Base-by-base conservation (phyloP, 495 filamentous ascomycete genomes). In the Glonium stellatum region DNA sequence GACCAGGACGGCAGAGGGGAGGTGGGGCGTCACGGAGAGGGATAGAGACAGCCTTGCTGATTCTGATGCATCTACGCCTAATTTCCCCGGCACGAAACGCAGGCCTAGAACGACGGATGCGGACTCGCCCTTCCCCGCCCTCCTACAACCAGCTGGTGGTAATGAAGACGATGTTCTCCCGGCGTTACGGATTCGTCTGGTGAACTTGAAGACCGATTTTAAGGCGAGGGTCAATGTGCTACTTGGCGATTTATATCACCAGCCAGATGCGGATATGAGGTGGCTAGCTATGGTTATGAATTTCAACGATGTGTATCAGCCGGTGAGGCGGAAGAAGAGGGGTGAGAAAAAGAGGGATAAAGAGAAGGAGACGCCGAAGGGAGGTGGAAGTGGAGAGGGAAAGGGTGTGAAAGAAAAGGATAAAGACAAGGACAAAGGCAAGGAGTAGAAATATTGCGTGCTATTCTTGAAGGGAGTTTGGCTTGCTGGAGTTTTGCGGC, bases 281-380 rank as follows among this genome's bases (percentile, higher is more conserved):
- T 95, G 97, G 76, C 76, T 99, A 60, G 95, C 87, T 10, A 89
- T 96, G 50, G 88, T 92, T 21, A 95, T 99, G 90, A 99, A 97
- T 70, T 99, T 99, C 70, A 99, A 99, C 72, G 92, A 97, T 72
- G 89, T 96, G 8, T 97, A 97, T 73, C 79, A 87, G 71, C 87
- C 88, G 3, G 80, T 82, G 47, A 79, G 83, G 59, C 77, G 83
- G 72, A 80, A 84, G 71, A 71, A 76, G 44, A 64, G 67, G 54
- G 58, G 37, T 0, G 59, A 58, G 15, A 52, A 46, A 42, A 57
- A 57, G 50, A 63, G 56, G 56, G 41, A 56, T 25, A 60, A 58
- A 6, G 27, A 31, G 39, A 60, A 61, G 57, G 67, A 67, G 54
- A 63, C 57, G 27, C 58, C 56, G 55, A 27, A 58, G 50, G 47